Evolutionary conservation across 2,329 filamentous ascomycete species (phyloP), one percentile per base, ranked within the genome.

Genomic region (Seiridium cupressi): DNA sequence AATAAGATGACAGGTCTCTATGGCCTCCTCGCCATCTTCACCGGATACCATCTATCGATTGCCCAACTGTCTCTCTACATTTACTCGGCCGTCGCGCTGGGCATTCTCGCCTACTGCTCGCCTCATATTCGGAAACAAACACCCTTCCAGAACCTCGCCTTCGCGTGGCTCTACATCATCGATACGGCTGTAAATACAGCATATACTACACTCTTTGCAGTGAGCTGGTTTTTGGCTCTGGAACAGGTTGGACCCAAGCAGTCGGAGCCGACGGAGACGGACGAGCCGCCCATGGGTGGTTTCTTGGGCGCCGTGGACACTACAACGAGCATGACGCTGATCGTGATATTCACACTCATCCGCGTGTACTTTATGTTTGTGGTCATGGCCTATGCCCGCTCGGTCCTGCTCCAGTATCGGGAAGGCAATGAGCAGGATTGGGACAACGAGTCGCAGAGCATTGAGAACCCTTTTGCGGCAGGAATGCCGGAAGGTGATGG

Each of bases 1-100:
- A 97, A 97, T 83, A 97, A 97, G 76, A 86, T 93, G 66, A 94
- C 92, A 55, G 93, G 93, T 60, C 82, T 97, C 66, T 97, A 96
- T 76, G 93, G 93, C 65, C 83, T 97, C 48, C 88, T 97, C 66
- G 93, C 93, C 61, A 85, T 97, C 66, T 81, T 97, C 65, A 96
- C 93, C 32, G 94, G 94, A 72, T 93, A 91, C 75, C 82, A 89
- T 67, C 86, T 97, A 63, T 93, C 92, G 58, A 82, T 88, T 36
- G 84, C 95, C 32, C 94, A 97, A 76, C 84, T 97, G 60, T 91
- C 90, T 60, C 95, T 96, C 83, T 97, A 97, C 81, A 83, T 96
- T 54, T 96, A 96, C 82, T 95, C 91, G 34, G 83, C 95, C 62
- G 68, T 85, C 63, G 84, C 90, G 35, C 86, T 97, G 64, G 79